Conservation (phyloP, 805 yeast species). For the Wickerhamiella azyma region DNA sequence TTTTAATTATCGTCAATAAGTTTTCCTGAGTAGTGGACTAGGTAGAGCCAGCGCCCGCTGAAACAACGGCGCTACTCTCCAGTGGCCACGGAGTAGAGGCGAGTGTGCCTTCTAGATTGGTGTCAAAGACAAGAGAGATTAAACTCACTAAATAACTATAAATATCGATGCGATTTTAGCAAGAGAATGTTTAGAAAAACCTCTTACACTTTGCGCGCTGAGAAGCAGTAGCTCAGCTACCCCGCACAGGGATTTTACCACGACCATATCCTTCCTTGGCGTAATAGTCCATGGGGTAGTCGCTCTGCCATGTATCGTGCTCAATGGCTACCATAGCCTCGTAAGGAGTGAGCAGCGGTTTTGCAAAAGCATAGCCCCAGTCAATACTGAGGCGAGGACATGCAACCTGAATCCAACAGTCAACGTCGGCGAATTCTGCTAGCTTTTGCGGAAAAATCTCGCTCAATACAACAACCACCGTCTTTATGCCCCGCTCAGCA, state of each 20-base stretch:
- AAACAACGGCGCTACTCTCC: too few species aligned
- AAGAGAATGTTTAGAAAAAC: too few species aligned
- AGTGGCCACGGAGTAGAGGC: too few species aligned
- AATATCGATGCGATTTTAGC: too few species aligned
- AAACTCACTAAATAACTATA: too few species aligned
- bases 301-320: constrained; percentile 38
- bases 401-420: constrained; percentile 93
- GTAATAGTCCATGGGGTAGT: constrained; percentile 95
- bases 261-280: constrained; percentile 83
- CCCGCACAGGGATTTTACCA: constrained; percentile 46
- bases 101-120: too few species aligned
- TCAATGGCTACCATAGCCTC: constrained; percentile 86
- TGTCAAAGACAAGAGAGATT: too few species aligned
- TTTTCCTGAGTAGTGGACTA: too few species aligned
- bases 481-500: constrained; percentile 41
- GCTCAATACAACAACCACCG: constrained; percentile 70
- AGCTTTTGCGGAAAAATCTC: constrained; percentile 90
- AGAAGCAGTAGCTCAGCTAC: not conserved
- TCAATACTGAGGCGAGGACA: constrained; percentile 93
- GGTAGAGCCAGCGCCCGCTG: too few species aligned
- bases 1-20: too few species aligned
- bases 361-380: constrained; percentile 96
- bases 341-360: constrained; percentile 87
- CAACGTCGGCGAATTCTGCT: constrained; percentile 84
- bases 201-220: too few species aligned